Evolutionary conservation across 305 asterid species (phyloP).

Genomic region (Coffea humblotiana): DNA sequence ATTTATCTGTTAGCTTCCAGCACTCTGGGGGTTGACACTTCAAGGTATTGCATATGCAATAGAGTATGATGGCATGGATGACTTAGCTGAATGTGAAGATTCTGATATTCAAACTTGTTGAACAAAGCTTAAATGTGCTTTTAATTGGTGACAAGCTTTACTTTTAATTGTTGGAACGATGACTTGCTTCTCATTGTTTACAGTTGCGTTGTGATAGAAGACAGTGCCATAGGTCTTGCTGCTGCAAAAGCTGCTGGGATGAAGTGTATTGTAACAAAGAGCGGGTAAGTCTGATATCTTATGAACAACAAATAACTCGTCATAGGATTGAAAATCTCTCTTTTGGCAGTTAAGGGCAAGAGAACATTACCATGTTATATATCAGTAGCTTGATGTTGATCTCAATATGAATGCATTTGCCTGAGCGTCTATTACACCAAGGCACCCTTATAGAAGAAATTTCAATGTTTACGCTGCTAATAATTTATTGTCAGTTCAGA

Average conservation of each 20-base stretch:
- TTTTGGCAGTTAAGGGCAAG: not conserved
- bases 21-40: constrained; percentile 75
- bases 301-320: not conserved
- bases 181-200: constrained; percentile 14
- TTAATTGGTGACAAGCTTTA: not conserved
- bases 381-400: not conserved
- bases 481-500: not conserved
- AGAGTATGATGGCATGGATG: not conserved
- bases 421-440: not conserved
- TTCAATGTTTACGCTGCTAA: not conserved
- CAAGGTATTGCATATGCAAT: constrained; percentile 51
- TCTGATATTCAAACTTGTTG: not conserved
- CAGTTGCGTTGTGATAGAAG: constrained; percentile 94
- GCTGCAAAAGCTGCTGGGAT: constrained; percentile 98
- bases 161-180: constrained; percentile 8
- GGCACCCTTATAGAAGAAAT: not conserved
- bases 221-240: constrained; percentile 92
- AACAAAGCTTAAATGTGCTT: not conserved
- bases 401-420: not conserved
- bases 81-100: not conserved
- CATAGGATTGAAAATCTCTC: not conserved
- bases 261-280: constrained; percentile 92
- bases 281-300: constrained; percentile 58
- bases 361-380: not conserved
- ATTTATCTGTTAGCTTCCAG: constrained; percentile 85